Conservation (phyloP, 345 rosid genomes). For the Lumnitzera littorea region DNA sequence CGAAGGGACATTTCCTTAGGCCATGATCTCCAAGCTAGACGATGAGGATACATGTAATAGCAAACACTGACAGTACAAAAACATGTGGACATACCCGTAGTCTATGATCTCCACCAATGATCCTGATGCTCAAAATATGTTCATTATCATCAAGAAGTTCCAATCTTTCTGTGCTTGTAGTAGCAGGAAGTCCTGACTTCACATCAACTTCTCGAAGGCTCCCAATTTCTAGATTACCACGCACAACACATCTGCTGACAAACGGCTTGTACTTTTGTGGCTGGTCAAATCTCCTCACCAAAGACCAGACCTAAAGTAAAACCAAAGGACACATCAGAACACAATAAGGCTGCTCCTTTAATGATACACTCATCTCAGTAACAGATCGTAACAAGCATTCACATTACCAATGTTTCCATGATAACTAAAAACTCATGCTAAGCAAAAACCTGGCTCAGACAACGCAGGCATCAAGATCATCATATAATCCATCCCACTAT, state of each 20-base stretch:
- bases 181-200: slow-evolving; percentile 47
- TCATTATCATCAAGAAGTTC: slow-evolving; percentile 41
- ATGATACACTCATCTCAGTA: neutral
- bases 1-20: too few species aligned
- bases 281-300: slow-evolving; percentile 48
- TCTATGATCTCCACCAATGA: slow-evolving; percentile 45
- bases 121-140: slow-evolving; percentile 36
- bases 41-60: neutral
- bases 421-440: too few species aligned
- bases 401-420: too few species aligned
- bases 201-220: slow-evolving; percentile 46
- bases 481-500: too few species aligned
- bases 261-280: slow-evolving; percentile 47
- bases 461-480: too few species aligned
- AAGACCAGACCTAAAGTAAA: slow-evolving; percentile 37
- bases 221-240: slow-evolving; percentile 38
- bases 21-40: too few species aligned
- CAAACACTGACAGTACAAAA: neutral
- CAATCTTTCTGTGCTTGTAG: slow-evolving; percentile 40
- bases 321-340: neutral
- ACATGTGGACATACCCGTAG: slow-evolving; percentile 21
- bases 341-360: neutral
- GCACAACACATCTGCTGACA: slow-evolving; percentile 36
- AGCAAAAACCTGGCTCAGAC: too few species aligned
- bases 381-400: neutral